Conservation (phyloP, 306 rosid genomes). For the Luffa aegyptiaca region DNA sequence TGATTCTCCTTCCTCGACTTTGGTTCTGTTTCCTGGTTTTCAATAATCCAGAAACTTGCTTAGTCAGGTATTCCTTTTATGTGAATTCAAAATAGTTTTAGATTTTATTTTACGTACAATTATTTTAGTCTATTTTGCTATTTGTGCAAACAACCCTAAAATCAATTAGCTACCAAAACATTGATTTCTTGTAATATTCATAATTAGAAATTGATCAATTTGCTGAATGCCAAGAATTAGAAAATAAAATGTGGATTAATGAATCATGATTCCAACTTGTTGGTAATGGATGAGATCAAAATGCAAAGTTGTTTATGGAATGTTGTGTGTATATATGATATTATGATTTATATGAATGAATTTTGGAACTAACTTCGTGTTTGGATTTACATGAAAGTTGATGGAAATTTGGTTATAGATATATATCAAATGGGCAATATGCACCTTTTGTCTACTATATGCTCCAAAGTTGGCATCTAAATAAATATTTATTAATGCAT, state of each 20-base stretch:
- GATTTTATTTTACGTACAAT: no score
- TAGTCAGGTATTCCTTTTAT: no score
- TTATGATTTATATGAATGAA: neutral
- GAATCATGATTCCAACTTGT: neutral
- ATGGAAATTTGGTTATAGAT: neutral
- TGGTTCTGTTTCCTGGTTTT: no score
- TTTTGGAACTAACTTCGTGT: neutral
- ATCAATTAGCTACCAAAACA: no score
- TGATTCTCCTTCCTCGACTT: no score
- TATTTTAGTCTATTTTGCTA: no score
- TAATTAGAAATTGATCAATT: neutral
- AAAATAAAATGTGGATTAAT: neutral
- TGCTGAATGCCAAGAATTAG: neutral
- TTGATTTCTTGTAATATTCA: no score
- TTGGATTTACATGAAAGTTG: neutral
- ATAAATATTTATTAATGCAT: neutral
- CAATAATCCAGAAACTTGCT: no score
- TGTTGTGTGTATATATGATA: neutral
- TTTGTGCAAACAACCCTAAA: no score
- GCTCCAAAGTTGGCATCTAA: neutral
- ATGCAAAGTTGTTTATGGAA: neutral
- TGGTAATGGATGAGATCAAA: neutral
- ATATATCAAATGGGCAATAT: neutral
- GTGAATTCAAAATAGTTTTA: no score
- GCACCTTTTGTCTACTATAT: neutral